Percentiles rank a stretch among this genome's conserved stretches.
Conservation (phyloP, 192 early-diverging fungal genomes). For the Spizellomyces punctatus region DNA sequence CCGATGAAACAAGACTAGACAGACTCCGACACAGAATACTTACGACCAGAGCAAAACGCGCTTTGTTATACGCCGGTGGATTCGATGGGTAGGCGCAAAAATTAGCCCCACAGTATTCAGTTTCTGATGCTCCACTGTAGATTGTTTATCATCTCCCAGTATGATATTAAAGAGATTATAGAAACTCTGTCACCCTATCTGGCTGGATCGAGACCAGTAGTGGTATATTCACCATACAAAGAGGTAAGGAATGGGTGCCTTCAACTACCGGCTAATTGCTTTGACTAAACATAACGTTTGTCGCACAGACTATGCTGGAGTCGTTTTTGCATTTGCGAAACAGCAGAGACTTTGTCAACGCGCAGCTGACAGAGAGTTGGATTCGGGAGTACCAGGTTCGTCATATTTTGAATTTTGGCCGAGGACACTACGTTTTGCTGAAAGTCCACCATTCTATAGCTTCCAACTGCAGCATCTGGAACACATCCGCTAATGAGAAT, state of each 20-base stretch:
- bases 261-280: background rate
- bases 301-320: conserved; percentile 28
- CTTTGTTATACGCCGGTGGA: conserved; percentile 20
- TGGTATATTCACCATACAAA: conserved; percentile 69
- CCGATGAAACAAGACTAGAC: conserved; percentile 8
- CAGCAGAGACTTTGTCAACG: conserved; percentile 72
- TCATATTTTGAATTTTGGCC: too few relatives aligned
- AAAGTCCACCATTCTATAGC: conserved; percentile 10
- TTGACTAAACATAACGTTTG: background rate
- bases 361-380: conserved; percentile 89
- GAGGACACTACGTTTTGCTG: too few relatives aligned
- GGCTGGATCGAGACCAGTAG: conserved; percentile 82
- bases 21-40: conserved; percentile 8
- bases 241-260: conserved; percentile 40
- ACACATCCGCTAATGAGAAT: conserved; percentile 57
- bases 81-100: conserved; percentile 25
- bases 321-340: conserved; percentile 57
- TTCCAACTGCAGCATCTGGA: conserved; percentile 41
- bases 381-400: conserved; percentile 72
- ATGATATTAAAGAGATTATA: conserved; percentile 72
- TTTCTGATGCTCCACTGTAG: conserved; percentile 43
- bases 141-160: conserved; percentile 80
- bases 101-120: background rate
- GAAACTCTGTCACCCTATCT: conserved; percentile 71
- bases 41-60: background rate